These are phyloP conservation scores for Nemophila menziesii DNA, from an alignment of 257 asterid species.

Conservation along the genomic window DNA sequence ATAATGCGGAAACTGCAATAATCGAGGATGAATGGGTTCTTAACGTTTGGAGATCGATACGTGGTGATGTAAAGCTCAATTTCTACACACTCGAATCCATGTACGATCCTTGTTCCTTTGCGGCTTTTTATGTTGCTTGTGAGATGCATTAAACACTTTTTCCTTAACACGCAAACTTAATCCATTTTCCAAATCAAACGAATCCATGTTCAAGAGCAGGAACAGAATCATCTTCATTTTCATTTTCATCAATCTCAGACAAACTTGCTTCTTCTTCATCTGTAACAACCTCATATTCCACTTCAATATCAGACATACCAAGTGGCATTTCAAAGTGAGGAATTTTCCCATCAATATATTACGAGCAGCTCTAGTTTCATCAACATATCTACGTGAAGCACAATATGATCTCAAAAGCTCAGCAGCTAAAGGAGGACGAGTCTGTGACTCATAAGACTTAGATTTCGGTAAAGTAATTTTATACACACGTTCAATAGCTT, in stretches of 20 bases:
- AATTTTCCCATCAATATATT: constrained; percentile 68
- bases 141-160: constrained; percentile 36
- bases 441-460: constrained; percentile 61
- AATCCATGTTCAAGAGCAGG: constrained; percentile 46
- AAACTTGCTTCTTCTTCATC: no score
- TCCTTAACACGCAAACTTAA: constrained; percentile 30
- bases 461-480: constrained; percentile 76
- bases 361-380: constrained; percentile 87
- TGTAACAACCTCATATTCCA: no score
- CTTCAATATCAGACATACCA: no score
- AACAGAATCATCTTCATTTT: constrained; percentile 14
- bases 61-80: constrained; percentile 76
- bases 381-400: constrained; percentile 89
- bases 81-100: constrained; percentile 86
- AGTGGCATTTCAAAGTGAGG: no score
- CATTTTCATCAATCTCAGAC: no score
- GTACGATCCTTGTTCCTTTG: constrained; percentile 74
- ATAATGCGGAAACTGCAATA: constrained; percentile 40
- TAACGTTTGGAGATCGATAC: constrained; percentile 90
- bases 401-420: constrained; percentile 77
- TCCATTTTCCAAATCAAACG: constrained; percentile 69
- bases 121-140: constrained; percentile 81
- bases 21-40: constrained; percentile 98
- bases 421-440: constrained; percentile 61
- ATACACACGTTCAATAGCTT: constrained; percentile 55